Percentiles rank a stretch among this genome's conserved stretches.
Evolutionary conservation across 2,329 filamentous ascomycete species (phyloP).

Genomic region (Neonectria magnoliae): DNA sequence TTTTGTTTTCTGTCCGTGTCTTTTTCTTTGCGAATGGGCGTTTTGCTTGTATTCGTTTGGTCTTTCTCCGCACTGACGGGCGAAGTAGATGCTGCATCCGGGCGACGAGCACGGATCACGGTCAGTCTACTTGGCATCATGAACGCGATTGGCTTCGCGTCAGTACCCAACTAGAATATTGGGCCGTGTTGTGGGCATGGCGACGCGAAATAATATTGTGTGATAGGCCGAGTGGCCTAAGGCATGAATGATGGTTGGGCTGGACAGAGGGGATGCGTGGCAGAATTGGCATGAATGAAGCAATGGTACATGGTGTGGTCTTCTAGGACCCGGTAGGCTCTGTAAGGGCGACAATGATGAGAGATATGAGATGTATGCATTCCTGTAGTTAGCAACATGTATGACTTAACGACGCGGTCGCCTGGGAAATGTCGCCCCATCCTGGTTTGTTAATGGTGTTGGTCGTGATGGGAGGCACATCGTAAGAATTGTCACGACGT

Average conservation of each 20-base stretch:
- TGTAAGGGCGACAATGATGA: background rate
- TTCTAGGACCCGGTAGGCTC: background rate
- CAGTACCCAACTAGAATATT: too few species aligned
- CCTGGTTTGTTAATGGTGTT: background rate
- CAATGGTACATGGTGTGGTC: background rate
- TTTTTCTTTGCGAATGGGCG: background rate
- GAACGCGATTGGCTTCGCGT: background rate
- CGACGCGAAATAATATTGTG: background rate
- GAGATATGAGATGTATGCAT: background rate
- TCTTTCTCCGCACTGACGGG: background rate
- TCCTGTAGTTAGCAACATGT: background rate
- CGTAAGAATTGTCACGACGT: background rate
- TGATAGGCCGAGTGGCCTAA: background rate
- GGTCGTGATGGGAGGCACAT: background rate
- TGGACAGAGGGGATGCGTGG: background rate
- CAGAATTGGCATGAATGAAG: background rate
- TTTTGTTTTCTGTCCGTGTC: background rate
- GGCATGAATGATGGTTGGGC: background rate
- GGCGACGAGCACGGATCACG: background rate
- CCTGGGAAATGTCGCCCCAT: background rate
- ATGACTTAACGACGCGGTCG: background rate
- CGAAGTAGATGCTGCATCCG: background rate
- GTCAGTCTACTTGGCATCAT: background rate
- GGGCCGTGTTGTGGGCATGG: background rate
- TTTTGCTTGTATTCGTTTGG: background rate